phyloP scores from a whole-genome alignment of 179 eudicot species.

The Silene coronaria region DNA sequence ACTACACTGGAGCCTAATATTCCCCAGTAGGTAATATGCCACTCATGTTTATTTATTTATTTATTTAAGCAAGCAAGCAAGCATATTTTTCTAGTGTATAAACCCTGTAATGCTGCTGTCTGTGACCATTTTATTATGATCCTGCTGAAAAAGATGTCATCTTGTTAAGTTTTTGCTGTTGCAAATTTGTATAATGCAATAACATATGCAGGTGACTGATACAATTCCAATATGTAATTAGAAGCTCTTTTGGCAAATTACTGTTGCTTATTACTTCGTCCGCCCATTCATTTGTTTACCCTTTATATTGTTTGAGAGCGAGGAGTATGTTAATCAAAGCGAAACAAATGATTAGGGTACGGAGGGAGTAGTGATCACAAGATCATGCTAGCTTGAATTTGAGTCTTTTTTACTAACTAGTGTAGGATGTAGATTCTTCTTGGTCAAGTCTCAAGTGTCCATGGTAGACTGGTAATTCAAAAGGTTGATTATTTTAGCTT shows the following conservation, averaged over 20 bases:
- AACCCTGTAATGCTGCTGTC: not conserved
- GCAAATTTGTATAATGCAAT: not conserved
- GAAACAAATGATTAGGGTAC: not conserved
- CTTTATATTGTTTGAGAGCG: too few relatives aligned
- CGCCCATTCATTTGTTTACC: too few relatives aligned
- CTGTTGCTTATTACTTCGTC: too few relatives aligned
- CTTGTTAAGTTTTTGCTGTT: not conserved
- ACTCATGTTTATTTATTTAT: not conserved
- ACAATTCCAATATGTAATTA: too few relatives aligned
- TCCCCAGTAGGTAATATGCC: not conserved
- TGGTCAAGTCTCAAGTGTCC: too few relatives aligned
- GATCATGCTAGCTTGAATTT: not conserved
- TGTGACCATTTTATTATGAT: constrained; percentile 5
- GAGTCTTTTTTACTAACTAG: not conserved
- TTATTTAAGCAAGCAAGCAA: too few relatives aligned
- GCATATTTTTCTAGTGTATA: not conserved
- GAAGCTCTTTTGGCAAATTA: too few relatives aligned
- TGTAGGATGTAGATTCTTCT: not conserved
- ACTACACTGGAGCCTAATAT: too few relatives aligned
- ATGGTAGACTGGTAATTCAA: too few relatives aligned
- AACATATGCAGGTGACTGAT: not conserved
- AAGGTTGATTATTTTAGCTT: too few relatives aligned
- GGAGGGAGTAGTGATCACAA: too few relatives aligned
- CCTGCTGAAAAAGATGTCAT: constrained; percentile 14
- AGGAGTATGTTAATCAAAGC: too few relatives aligned